phyloP scores from a whole-genome alignment of 1,284 basidiomycete species.

The Ganoderma leucocontextum region DNA sequence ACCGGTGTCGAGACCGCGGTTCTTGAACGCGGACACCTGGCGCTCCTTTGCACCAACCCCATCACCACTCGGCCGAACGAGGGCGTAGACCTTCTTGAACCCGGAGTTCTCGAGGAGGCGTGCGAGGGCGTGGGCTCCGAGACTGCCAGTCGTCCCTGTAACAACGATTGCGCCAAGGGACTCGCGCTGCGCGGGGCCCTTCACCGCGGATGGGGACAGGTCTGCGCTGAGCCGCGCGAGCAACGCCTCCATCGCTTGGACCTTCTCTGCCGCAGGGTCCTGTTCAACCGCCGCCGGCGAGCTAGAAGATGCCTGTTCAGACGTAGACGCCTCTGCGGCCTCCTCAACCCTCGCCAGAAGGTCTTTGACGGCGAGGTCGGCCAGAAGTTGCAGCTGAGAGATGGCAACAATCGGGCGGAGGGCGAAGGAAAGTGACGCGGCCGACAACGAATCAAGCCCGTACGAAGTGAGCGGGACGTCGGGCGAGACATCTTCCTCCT shows the following conservation, averaged over 20 bases:
- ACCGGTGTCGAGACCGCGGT: too few species aligned
- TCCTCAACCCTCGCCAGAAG: slow-evolving; percentile 1
- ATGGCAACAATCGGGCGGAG: slow-evolving; percentile 42
- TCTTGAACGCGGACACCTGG: too few species aligned
- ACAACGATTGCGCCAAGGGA: too few species aligned
- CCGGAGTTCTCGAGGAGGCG: too few species aligned
- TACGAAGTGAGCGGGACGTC: slow-evolving; percentile 50
- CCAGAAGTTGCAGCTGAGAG: slow-evolving; percentile 48
- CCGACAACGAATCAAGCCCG: slow-evolving; percentile 50
- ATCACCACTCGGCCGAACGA: too few species aligned
- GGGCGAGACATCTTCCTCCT: slow-evolving; percentile 42
- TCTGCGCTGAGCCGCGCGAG: neutral
- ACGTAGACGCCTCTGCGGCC: neutral
- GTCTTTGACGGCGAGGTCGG: slow-evolving; percentile 36
- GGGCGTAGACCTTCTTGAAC: too few species aligned
- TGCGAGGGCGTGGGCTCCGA: too few species aligned
- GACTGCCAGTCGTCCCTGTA: too few species aligned
- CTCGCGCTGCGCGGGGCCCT: too few species aligned
- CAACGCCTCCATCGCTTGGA: neutral
- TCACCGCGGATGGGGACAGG: too few species aligned
- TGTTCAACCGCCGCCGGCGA: neutral
- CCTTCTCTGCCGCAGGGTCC: neutral
- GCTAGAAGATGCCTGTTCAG: neutral
- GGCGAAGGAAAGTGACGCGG: slow-evolving; percentile 43
- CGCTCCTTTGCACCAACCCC: too few species aligned